Evolutionary conservation across 371 early-diverging fungal genomes (phyloP).

Genomic region (Mucor velutinosus): DNA sequence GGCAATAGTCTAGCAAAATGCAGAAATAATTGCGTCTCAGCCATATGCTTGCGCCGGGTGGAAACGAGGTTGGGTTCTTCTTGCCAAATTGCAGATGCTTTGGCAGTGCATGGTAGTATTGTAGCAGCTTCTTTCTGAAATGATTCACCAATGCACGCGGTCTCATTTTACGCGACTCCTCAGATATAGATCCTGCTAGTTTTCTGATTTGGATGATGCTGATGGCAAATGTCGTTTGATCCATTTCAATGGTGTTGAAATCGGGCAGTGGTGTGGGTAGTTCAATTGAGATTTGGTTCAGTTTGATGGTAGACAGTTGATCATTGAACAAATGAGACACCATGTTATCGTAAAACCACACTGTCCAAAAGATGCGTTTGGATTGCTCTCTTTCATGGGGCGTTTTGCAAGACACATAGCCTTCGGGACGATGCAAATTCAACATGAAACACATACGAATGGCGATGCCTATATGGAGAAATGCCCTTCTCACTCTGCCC

Average conservation of each 20-base stretch:
- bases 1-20: constrained; percentile 35
- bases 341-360: constrained; percentile 44
- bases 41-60: constrained; percentile 20
- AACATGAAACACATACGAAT: constrained; percentile 40
- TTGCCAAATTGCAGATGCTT: constrained; percentile 3
- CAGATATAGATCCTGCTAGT: constrained; percentile 10
- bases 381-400: constrained; percentile 29
- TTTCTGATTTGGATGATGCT: constrained; percentile 24
- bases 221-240: constrained; percentile 30
- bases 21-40: constrained; percentile 26
- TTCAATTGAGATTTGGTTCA: constrained; percentile 24
- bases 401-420: constrained; percentile 25
- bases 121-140: constrained; percentile 4
- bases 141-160: constrained; percentile 7
- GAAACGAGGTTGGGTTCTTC: not conserved
- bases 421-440: constrained; percentile 33
- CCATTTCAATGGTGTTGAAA: constrained; percentile 24
- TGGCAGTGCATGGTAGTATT: constrained; percentile 7
- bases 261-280: constrained; percentile 22
- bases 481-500: constrained; percentile 34
- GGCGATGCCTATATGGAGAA: constrained; percentile 35
- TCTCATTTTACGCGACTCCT: constrained; percentile 11
- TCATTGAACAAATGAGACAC: constrained; percentile 25
- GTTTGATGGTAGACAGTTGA: constrained; percentile 19
- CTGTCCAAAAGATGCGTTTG: constrained; percentile 40